These are phyloP conservation scores for Trypanosoma caninum DNA, from an alignment of 208 protist species.

Conservation along the genomic window DNA sequence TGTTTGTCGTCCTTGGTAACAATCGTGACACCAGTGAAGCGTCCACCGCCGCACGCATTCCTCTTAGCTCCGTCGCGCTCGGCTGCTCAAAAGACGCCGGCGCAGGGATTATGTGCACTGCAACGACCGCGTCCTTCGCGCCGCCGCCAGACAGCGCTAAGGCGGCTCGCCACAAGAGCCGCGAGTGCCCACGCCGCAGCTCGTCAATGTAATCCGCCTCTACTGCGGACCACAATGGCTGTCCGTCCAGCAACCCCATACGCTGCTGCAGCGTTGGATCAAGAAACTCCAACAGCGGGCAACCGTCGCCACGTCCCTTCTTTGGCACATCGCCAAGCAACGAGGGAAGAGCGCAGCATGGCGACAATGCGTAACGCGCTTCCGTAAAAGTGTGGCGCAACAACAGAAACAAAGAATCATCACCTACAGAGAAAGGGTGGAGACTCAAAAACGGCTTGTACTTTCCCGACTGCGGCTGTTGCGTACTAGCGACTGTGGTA, in stretches of 20 bases:
- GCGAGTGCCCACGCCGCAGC: not conserved
- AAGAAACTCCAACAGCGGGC: not conserved
- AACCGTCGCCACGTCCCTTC: not conserved
- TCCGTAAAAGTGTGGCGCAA: not conserved
- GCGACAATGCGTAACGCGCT: not conserved
- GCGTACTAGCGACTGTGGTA: not conserved
- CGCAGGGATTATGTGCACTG: slow-evolving; percentile 1
- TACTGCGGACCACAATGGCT: not conserved
- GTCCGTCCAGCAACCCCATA: not conserved
- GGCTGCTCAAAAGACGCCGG: not conserved
- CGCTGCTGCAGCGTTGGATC: not conserved
- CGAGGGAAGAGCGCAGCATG: slow-evolving; percentile 2
- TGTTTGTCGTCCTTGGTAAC: not conserved
- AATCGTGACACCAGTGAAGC: not conserved
- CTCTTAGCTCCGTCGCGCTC: not conserved
- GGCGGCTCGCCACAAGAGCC: not conserved
- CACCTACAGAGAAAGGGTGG: too few species aligned
- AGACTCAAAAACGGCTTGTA: too few species aligned
- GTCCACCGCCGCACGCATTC: not conserved
- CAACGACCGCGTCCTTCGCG: not conserved
- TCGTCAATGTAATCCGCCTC: not conserved
- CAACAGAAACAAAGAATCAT: not conserved
- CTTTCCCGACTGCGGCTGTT: too few species aligned
- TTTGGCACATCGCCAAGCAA: not conserved
- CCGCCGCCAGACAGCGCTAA: not conserved